Evolutionary conservation across 345 rosid genomes (phyloP).

Genomic region (Crucihimalaya himalaica): DNA sequence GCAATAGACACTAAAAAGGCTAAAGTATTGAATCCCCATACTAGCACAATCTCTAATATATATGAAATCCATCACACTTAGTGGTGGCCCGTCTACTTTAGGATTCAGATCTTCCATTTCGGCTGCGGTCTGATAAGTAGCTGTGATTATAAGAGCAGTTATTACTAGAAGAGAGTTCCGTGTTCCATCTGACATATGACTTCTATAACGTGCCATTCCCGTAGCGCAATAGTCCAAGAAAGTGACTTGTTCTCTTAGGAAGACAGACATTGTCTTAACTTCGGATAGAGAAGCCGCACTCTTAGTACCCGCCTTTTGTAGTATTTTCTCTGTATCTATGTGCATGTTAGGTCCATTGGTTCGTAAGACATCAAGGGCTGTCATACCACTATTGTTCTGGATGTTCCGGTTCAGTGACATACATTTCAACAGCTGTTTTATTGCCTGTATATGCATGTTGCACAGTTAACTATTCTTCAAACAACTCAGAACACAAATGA

Average conservation of each 20-base stretch:
- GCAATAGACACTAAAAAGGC: too few species aligned
- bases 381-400: slow-evolving; percentile 1
- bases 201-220: background rate
- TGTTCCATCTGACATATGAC: background rate
- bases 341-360: background rate
- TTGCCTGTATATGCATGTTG: slow-evolving; percentile 16
- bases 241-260: background rate
- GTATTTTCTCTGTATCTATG: background rate
- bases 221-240: background rate
- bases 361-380: slow-evolving; percentile 24
- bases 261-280: background rate
- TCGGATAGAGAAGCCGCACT: background rate
- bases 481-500: background rate
- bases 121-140: slow-evolving; percentile 9
- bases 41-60: too few species aligned
- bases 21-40: background rate
- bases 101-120: too few species aligned
- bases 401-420: slow-evolving; percentile 26
- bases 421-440: slow-evolving; percentile 19
- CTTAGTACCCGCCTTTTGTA: background rate
- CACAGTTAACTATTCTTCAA: too few species aligned
- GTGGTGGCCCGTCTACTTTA: too few species aligned
- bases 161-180: slow-evolving; percentile 39
- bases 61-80: too few species aligned
- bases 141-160: slow-evolving; percentile 29